Evolutionary conservation across 1,139 yeast species (phyloP), one percentile per base, ranked within the genome.

Genomic region (Magnusiomyces suaveolens): DNA sequence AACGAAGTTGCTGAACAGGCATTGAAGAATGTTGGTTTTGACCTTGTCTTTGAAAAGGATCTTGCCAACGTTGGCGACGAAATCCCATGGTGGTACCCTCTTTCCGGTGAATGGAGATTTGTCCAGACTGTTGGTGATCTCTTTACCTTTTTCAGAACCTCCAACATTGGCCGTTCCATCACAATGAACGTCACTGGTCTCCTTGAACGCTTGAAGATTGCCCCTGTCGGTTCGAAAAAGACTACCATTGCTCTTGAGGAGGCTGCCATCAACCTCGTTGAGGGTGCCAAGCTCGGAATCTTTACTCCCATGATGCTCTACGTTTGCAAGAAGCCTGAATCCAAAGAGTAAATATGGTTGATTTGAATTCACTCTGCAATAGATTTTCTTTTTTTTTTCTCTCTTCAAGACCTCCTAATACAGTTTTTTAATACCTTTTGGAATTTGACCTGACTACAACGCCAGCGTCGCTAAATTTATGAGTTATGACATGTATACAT

Each of bases 301-400:
- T 90, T 90, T 74, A 89, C 97, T 50, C 97, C 97, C 67, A 90
- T 90, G 97, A 85, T 87, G 92, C 78, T 90, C 70, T 90, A 83
- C 70, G 79, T 90, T 63, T 88, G 80, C 65, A 84, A 80, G 75
- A 89, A 89, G 75, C 97, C 97, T 44, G 65, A 12, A 10, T 29
- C 36, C 12, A 12, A 29, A 8, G 12, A 29, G 12, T 29, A 29
- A 29, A 29, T 29, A 29, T 29, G 36, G 12, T 29, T 29, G n/a
- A n/a, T n/a, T n/a, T n/a, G n/a, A n/a, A n/a, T n/a, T n/a, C n/a
- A n/a, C n/a, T n/a, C n/a, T n/a, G n/a, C n/a, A n/a, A n/a, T n/a
- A n/a, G n/a, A n/a, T n/a, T n/a, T n/a, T n/a, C n/a, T n/a, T n/a
- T n/a, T n/a, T n/a, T n/a, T n/a, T n/a, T n/a, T n/a, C n/a, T n/a